Base-by-base conservation (phyloP, 1,284 basidiomycete genomes). In the Mrakiaceae sp. region DNA sequence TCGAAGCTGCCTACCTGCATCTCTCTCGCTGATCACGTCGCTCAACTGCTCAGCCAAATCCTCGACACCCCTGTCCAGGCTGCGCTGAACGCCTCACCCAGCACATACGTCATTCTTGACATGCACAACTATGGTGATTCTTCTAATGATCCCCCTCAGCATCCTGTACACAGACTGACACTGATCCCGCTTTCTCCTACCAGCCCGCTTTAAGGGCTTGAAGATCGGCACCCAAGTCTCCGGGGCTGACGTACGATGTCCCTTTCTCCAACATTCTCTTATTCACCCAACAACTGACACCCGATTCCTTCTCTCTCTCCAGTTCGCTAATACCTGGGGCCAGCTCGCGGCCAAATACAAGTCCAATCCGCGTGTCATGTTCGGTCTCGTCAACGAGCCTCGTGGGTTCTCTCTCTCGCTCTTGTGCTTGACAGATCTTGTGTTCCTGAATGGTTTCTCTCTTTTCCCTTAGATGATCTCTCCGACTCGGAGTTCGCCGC, bases 311-410 rank as follows among this genome's bases (percentile, higher is more conserved):
- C 53, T 40, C 27, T 27, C 27, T 54, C 47, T 27, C 2, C 55
- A 81, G 62, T 83, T 84, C 68, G 83, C 83, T 2, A 72, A 74
- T 44, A 71, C 83, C 16, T 86, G 84, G 84, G 76, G 76, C 7
- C 78, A 81, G 67, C 73, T 84, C 56, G 82, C 83, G 8, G 69
- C 75, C 6, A 79, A 82, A 70, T 84, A 84, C 71, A 27, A 27
- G 27, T 27, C 27, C 27, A 27, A 27, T 27, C 27, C 27, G 27
- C 27, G 27, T 27, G 77, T 83, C 69, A 83, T 83, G 64, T 84
- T 80, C 62, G 76, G 70, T 12, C 66, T 74, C 59, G 75, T 75
- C 74, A 76, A 76, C 67, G 74, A 77, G 68, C 75, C 75, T 27
- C 75, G 69, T 68, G 39, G 54, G 68, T 61, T 46, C 6, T 42